Conservation (phyloP, 805 yeast genomes). For the Metschnikowia santaceciliae region DNA sequence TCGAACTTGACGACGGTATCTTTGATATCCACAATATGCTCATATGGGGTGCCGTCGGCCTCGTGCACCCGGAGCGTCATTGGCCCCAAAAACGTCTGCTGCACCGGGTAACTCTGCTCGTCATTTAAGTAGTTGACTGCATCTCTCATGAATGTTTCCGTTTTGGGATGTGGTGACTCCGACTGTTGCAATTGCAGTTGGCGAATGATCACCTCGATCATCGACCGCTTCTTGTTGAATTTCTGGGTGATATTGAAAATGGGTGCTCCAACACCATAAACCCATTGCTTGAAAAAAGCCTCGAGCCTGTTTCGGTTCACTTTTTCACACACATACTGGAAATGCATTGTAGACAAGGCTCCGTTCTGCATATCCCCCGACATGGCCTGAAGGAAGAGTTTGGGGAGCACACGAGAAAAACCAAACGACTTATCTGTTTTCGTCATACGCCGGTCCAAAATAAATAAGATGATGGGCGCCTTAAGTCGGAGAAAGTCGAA, state of each 20-base stretch:
- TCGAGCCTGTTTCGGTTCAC: slow-evolving; percentile 85
- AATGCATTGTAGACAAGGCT: slow-evolving; percentile 73
- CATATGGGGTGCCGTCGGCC: slow-evolving; percentile 98
- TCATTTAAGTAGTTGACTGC: slow-evolving; percentile 42
- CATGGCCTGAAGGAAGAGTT: slow-evolving; percentile 89
- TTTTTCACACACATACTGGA: slow-evolving; percentile 90
- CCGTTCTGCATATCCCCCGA: slow-evolving; percentile 85
- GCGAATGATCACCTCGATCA: slow-evolving; percentile 89
- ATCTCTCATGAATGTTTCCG: slow-evolving; percentile 43
- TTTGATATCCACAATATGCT: slow-evolving; percentile 89
- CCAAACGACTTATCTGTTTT: slow-evolving; percentile 95
- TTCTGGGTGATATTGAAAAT: slow-evolving; percentile 83
- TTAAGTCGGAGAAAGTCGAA: slow-evolving; percentile 69
- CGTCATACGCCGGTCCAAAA: slow-evolving; percentile 88
- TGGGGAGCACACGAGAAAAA: slow-evolving; percentile 84
- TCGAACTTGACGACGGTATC: slow-evolving; percentile 84
- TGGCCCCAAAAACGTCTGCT: slow-evolving; percentile 78
- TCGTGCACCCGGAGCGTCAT: slow-evolving; percentile 97
- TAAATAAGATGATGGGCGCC: slow-evolving; percentile 80
- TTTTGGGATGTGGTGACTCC: slow-evolving; percentile 32
- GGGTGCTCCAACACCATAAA: slow-evolving; percentile 84
- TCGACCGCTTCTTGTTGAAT: slow-evolving; percentile 89
- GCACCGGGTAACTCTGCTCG: slow-evolving; percentile 37
- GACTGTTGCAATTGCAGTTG: slow-evolving; percentile 76
- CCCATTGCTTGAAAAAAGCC: slow-evolving; percentile 89